phyloP scores from a whole-genome alignment of 768 basidiomycete species.

The Daedaleopsis nitida region DNA sequence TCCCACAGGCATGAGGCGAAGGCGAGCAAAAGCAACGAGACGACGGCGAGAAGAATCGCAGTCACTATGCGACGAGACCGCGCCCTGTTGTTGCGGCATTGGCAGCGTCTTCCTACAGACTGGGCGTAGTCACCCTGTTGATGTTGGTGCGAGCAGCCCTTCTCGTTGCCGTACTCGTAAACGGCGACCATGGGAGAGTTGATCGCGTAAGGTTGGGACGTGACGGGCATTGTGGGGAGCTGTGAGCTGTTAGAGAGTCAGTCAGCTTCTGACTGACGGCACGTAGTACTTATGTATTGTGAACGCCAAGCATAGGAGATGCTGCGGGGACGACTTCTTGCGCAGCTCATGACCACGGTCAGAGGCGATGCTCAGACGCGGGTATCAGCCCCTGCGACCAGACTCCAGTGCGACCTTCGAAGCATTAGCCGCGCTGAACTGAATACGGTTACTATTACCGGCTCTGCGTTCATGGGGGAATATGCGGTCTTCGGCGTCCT shows the following conservation, averaged over 20 bases:
- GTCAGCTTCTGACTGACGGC: background rate
- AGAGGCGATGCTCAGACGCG: background rate
- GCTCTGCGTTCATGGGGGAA: too few species aligned
- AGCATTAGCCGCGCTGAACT: background rate
- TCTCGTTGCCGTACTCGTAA: conserved; percentile 8
- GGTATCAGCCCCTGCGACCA: background rate
- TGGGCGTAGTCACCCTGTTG: background rate
- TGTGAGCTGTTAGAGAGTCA: background rate
- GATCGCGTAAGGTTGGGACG: conserved; percentile 10
- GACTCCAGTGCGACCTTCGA: too few species aligned
- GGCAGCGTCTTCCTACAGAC: conserved; percentile 3
- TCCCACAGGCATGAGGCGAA: conserved; percentile 9
- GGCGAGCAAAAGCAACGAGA: conserved; percentile 3
- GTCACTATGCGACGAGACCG: conserved; percentile 6
- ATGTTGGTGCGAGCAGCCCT: conserved; percentile 6
- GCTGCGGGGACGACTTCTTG: too few species aligned
- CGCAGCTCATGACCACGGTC: background rate
- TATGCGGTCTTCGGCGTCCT: too few species aligned
- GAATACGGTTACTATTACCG: too few species aligned
- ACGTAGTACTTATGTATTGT: background rate
- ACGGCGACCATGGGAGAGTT: background rate
- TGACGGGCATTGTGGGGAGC: conserved; percentile 7
- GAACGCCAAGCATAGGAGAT: background rate
- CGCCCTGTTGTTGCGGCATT: conserved; percentile 2
- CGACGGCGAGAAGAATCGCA: conserved; percentile 1